Evolutionary conservation across 768 basidiomycete genomes (phyloP), one percentile per base, ranked within the genome.

Genomic region (Rhodotorula paludigena): DNA sequence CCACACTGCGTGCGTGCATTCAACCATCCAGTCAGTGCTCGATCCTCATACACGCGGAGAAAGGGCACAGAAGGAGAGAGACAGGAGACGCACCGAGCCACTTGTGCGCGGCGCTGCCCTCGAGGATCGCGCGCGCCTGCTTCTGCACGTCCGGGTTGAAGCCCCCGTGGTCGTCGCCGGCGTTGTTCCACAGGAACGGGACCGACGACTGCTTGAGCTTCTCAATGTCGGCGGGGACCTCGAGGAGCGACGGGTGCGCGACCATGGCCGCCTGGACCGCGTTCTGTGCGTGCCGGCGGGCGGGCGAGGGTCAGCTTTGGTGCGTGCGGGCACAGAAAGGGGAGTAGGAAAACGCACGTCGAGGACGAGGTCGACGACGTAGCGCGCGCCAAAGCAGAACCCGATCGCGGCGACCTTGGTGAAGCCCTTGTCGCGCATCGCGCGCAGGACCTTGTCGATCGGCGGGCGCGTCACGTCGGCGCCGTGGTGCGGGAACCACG

Each of bases 111-210:
- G 82, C 81, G 0, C 80, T 80, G 25, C 78, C 78, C 0, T 81
- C 83, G 20, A 87, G 75, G 47, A 87, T 79, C 56, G 79, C 74
- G 60, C 85, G 84, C 3, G 85, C 84, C 57, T 79, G 67, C 1
- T 74, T 77, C 61, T 83, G 81, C 7, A 79, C 57, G 47, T 82
- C 82, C 1, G 45, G 53, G 11, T 85, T 83, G 81, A 87, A 88
- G n/a, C n/a, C n/a, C 73, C 77, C 77, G 41, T 33, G n/a, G 58
- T 59, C 60, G 55, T 73, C 60, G 53, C 58, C 87, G 49, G 83
- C 84, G 80, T 87, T 87, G 38, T 60, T 48, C 78, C 88, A 85
- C 45, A 89, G 81, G 35, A 88, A 80, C 30, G 87, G 85, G 1
- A 81, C 81, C 53, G 18, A 56, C 71, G 5, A 55, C 52, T 73